Evolutionary conservation across 345 rosid species (phyloP), one percentile per base, ranked within the genome.

Genomic region (Arabidopsis arenosa): DNA sequence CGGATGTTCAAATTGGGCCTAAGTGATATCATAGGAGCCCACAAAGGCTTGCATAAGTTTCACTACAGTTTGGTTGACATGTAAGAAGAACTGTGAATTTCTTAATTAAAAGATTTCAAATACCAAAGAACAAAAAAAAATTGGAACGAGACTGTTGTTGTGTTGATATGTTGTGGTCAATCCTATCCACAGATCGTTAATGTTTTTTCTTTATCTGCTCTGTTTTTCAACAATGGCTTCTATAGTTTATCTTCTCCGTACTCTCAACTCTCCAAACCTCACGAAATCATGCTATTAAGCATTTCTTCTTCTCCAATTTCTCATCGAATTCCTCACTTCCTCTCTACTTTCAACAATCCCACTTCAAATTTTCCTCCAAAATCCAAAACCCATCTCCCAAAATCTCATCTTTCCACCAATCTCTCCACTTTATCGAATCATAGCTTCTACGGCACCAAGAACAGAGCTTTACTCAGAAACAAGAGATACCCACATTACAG

Each of bases 201-300:
- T 37, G 5, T 30, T 5, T 44, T 39, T n/a, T 13, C 4, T 6
- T 70, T 69, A 76, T 76, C 75, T 70, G 58, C 53, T 76, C 80
- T 76, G 70, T 70, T 69, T 70, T 76, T 63, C 75, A 55, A 77
- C 75, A 55, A 77, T 77, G 80, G 71, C 66, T 70, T 70, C 71
- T 7, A 35, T 62, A 51, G 5, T 53, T 47, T 5, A 37, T 55
- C 72, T 55, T 45, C 68, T 70, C 43, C 72, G 0, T 55, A 57
- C 66, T 28, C 55, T 17, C 58, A 37, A 44, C 12, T 62, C 71
- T 44, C 51, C 5, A 26, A 35, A 68, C 57, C 61, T 70, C 76
- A 71, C 28, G 66, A 63, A 83, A 72, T 85, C 91, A 94, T 94
- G 98, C 77, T 90, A 28, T 74, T 85, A 70, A 85, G 79, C 79